These are phyloP conservation scores for Solanum pinnatisectum DNA, from an alignment of 257 asterid species.

Conservation along the genomic window DNA sequence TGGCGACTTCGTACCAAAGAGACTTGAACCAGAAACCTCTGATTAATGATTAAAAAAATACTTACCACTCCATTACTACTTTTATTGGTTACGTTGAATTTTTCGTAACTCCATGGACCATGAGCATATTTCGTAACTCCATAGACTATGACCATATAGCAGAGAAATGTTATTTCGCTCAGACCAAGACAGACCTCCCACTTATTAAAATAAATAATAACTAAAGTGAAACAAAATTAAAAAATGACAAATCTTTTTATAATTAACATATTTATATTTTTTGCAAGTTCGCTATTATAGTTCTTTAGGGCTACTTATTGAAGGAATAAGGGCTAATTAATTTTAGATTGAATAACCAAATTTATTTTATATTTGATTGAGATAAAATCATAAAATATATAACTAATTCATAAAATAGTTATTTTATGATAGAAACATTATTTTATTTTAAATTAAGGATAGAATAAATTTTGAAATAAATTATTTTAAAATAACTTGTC, in stretches of 20 bases:
- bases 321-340: background rate
- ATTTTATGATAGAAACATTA: no score
- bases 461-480: no score
- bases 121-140: background rate
- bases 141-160: no score
- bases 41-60: fast-evolving
- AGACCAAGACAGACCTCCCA: background rate
- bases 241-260: background rate
- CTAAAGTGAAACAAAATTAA: background rate
- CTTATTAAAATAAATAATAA: background rate
- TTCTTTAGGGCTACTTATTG: fast-evolving
- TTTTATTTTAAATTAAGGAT: no score
- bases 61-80: no score
- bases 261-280: background rate
- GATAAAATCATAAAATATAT: no score
- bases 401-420: no score
- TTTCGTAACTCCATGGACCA: background rate
- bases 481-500: no score
- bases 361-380: no score
- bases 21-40: background rate
- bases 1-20: background rate
- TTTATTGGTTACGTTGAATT: background rate
- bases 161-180: background rate
- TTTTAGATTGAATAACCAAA: background rate
- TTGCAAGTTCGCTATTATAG: background rate